These are phyloP conservation scores for Tetrapisispora taiwanensis DNA, from an alignment of 805 yeast species.

Conservation along the genomic window DNA sequence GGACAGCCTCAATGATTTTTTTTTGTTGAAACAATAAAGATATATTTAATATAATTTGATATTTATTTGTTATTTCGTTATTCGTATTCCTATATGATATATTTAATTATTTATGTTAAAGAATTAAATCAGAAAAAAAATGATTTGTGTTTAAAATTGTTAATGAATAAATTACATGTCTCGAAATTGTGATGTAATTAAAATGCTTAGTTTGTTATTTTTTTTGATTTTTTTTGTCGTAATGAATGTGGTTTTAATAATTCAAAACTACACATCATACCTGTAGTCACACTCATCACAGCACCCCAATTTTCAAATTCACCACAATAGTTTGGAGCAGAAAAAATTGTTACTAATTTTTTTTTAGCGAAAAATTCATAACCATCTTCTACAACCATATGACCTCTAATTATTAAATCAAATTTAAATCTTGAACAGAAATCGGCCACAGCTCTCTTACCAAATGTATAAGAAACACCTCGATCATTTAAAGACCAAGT, in stretches of 20 bases:
- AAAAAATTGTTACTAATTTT: constrained; percentile 65
- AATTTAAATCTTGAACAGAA: constrained; percentile 58
- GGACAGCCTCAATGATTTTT: no score
- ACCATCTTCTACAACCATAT: constrained; percentile 86
- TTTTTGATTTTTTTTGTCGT: constrained; percentile 1
- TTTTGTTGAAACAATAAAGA: not conserved
- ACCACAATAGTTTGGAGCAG: constrained; percentile 80
- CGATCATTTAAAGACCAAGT: constrained; percentile 75
- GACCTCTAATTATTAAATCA: constrained; percentile 72
- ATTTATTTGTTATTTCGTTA: no score
- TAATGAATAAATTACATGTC: not conserved
- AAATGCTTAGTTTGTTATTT: constrained; percentile 1
- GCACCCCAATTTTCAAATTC: constrained; percentile 76
- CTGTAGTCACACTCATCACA: constrained; percentile 61
- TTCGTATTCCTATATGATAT: no score
- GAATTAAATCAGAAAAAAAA: no score
- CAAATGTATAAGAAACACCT: constrained; percentile 73
- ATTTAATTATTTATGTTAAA: no score
- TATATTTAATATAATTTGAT: not conserved
- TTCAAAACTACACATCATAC: constrained; percentile 61
- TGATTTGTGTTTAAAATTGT: no score
- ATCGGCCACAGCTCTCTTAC: constrained; percentile 54
- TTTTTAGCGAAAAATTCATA: constrained; percentile 71
- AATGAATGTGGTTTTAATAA: constrained; percentile 43
- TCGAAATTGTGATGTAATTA: not conserved